These are phyloP conservation scores for Phlebiopsis flavidoalba DNA, from an alignment of 768 basidiomycete genomes.

Conservation along the genomic window DNA sequence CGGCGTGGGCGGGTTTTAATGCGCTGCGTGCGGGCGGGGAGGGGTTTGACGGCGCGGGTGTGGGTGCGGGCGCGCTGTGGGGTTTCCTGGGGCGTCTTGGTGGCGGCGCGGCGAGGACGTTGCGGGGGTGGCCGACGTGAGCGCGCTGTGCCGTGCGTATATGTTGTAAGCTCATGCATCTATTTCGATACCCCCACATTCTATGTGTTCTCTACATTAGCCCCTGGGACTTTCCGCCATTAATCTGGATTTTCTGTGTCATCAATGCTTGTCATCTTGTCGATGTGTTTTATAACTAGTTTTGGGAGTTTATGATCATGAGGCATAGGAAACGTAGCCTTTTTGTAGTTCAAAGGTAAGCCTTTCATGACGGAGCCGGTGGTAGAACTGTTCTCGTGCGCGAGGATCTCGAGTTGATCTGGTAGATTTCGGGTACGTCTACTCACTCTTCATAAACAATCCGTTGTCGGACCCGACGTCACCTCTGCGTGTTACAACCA, in stretches of 20 bases:
- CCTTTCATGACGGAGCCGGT: too few species aligned
- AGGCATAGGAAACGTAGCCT: too few species aligned
- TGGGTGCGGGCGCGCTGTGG: constrained; percentile 59
- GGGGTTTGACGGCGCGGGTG: constrained; percentile 52
- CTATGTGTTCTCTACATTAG: background rate
- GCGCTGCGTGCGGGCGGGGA: constrained; percentile 65
- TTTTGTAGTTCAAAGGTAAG: too few species aligned
- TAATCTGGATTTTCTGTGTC: background rate
- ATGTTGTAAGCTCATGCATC: background rate
- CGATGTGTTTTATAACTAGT: background rate
- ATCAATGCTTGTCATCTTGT: background rate
- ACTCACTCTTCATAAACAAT: too few species aligned
- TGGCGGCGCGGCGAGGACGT: constrained; percentile 70
- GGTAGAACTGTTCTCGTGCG: too few species aligned
- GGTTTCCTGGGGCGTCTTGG: constrained; percentile 65
- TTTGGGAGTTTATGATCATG: too few species aligned
- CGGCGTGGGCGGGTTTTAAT: constrained; percentile 78
- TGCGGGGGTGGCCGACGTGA: constrained; percentile 74
- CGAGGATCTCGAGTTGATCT: too few species aligned
- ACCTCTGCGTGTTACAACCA: too few species aligned
- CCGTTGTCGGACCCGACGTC: too few species aligned
- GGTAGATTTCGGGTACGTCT: too few species aligned
- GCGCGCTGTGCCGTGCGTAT: background rate
- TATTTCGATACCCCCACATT: background rate
- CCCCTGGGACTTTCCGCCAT: background rate